Percentiles rank a stretch among this genome's conserved stretches.
These are phyloP conservation scores for Brettanomyces naardenensis DNA, from an alignment of 805 yeast genomes.

Conservation along the genomic window DNA sequence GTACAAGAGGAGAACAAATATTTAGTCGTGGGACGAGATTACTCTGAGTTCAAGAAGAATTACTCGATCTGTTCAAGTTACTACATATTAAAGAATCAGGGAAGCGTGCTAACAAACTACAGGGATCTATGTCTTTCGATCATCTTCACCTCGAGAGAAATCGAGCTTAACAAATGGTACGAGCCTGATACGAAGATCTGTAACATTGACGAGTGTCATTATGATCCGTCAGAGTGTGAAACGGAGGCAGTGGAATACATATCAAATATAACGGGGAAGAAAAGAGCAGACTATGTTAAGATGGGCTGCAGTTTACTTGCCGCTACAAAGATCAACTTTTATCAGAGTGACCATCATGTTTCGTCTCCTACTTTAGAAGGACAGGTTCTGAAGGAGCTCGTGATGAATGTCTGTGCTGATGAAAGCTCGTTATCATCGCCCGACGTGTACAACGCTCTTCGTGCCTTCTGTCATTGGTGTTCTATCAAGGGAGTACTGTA, in stretches of 20 bases:
- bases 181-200: conserved; percentile 36
- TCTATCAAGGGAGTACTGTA: conserved; percentile 39
- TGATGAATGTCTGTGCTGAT: conserved; percentile 33
- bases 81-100: conserved; percentile 32
- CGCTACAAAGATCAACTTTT: conserved; percentile 41
- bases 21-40: conserved; percentile 31
- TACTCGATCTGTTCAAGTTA: conserved; percentile 36
- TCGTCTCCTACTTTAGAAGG: conserved; percentile 42
- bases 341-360: conserved; percentile 49
- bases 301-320: conserved; percentile 36
- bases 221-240: conserved; percentile 22
- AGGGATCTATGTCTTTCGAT: conserved; percentile 39
- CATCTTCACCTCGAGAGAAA: conserved; percentile 40
- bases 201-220: conserved; percentile 26
- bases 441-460: conserved; percentile 38
- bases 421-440: conserved; percentile 27
- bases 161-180: conserved; percentile 43
- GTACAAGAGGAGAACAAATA: conserved; percentile 42
- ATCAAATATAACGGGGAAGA: conserved; percentile 17
- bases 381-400: conserved; percentile 30
- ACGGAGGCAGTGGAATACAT: conserved; percentile 30
- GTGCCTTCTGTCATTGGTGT: conserved; percentile 50
- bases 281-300: conserved; percentile 26
- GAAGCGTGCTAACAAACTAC: conserved; percentile 27
- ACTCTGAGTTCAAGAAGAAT: conserved; percentile 19